Percentiles rank a stretch among this genome's conserved stretches.
Conservation (phyloP, 495 filamentous ascomycete species). For the Rostrohypoxylon terebratum region DNA sequence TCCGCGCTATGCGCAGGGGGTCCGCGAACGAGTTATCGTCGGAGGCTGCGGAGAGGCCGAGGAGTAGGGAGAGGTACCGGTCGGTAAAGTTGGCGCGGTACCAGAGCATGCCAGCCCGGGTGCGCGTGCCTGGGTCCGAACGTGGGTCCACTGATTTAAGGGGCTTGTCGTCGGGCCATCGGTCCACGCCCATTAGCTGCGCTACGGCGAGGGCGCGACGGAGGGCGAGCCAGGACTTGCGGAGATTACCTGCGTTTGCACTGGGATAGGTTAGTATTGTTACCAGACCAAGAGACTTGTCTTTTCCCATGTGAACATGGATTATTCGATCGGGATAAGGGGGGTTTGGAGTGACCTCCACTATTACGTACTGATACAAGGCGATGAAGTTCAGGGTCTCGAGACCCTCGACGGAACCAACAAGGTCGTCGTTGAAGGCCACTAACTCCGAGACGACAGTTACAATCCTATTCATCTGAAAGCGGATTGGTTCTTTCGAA, state of each 20-base stretch:
- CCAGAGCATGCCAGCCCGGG: conserved; percentile 48
- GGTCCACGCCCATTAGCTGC: conserved; percentile 61
- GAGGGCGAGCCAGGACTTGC: conserved; percentile 59
- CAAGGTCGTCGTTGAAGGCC: conserved; percentile 62
- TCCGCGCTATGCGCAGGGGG: conserved; percentile 44
- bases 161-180: conserved; percentile 39
- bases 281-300: background rate
- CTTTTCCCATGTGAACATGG: background rate
- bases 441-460: conserved; percentile 55
- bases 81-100: conserved; percentile 51
- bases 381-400: conserved; percentile 55
- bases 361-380: conserved; percentile 52
- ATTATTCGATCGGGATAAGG: background rate
- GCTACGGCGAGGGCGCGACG: conserved; percentile 56
- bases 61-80: conserved; percentile 53
- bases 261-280: conserved; percentile 14
- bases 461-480: conserved; percentile 53
- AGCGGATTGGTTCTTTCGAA: conserved; percentile 47
- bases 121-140: conserved; percentile 32
- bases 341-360: background rate
- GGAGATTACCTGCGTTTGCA: conserved; percentile 58
- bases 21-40: conserved; percentile 51
- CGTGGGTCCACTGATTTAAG: conserved; percentile 50
- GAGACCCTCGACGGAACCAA: conserved; percentile 60
- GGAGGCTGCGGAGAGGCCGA: conserved; percentile 56